phyloP scores from a whole-genome alignment of 305 asterid genomes.

The Fraxinus nigra region DNA sequence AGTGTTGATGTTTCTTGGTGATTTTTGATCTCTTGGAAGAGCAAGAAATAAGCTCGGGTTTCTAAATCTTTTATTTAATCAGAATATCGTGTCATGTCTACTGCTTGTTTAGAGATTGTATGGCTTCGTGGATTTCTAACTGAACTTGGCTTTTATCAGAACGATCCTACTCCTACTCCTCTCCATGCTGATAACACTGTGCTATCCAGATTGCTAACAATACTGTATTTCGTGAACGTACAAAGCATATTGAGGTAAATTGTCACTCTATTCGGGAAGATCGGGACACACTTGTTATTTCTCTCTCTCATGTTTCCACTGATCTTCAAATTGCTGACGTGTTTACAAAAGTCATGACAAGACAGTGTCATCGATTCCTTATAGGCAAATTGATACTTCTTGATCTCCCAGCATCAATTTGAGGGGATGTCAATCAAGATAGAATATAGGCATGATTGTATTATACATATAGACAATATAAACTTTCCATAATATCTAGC shows the following conservation, averaged over 20 bases:
- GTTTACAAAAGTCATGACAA: neutral
- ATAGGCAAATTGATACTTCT: neutral
- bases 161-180: no score
- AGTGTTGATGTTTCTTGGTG: no score
- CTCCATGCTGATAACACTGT: no score
- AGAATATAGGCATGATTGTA: neutral
- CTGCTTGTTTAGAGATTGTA: no score
- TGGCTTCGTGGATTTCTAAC: no score
- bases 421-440: neutral
- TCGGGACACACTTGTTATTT: neutral
- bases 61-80: no score
- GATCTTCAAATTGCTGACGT: neutral
- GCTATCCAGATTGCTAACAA: no score
- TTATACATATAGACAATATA: neutral
- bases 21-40: no score
- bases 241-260: neutral
- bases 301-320: neutral
- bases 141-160: no score
- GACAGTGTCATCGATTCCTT: neutral
- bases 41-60: no score
- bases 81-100: no score
- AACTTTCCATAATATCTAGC: neutral
- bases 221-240: neutral
- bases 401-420: neutral
- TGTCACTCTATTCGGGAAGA: neutral